Percentiles rank a stretch among this genome's conserved stretches.
These are phyloP conservation scores for Nematodospora valgi DNA, from an alignment of 805 yeast genomes.

Conservation along the genomic window DNA sequence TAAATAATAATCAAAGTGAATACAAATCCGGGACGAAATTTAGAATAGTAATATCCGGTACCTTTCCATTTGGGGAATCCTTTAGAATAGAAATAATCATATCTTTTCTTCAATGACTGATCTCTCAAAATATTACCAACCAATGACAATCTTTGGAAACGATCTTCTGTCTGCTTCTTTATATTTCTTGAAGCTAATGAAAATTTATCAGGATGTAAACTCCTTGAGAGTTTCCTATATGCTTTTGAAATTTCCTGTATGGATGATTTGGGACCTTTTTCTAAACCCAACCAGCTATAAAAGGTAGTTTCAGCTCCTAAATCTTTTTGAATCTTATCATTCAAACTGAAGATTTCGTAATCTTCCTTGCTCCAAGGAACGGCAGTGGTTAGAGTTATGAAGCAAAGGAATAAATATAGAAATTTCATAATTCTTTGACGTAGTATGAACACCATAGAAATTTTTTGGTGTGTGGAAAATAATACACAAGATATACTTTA, in stretches of 20 bases:
- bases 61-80: constrained; percentile 88
- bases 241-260: constrained; percentile 58
- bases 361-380: constrained; percentile 62
- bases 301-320: constrained; percentile 61
- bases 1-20: constrained; percentile 51
- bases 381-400: constrained; percentile 20
- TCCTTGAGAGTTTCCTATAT: constrained; percentile 66
- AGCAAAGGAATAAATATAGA: constrained; percentile 4
- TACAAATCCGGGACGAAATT: constrained; percentile 65
- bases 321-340: constrained; percentile 59
- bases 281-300: constrained; percentile 62
- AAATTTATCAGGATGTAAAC: constrained; percentile 83
- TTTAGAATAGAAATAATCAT: constrained; percentile 75
- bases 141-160: constrained; percentile 74
- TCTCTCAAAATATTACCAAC: constrained; percentile 71
- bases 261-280: constrained; percentile 43
- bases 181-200: constrained; percentile 21
- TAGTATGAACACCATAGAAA: too few relatives aligned
- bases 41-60: constrained; percentile 58
- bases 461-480: constrained; percentile 2
- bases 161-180: constrained; percentile 54
- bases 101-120: constrained; percentile 54
- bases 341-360: constrained; percentile 74
- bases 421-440: too few relatives aligned
- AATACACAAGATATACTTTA: background rate